Conservation (phyloP, 2,329 filamentous ascomycete species). For the Ascochyta koolunga region DNA sequence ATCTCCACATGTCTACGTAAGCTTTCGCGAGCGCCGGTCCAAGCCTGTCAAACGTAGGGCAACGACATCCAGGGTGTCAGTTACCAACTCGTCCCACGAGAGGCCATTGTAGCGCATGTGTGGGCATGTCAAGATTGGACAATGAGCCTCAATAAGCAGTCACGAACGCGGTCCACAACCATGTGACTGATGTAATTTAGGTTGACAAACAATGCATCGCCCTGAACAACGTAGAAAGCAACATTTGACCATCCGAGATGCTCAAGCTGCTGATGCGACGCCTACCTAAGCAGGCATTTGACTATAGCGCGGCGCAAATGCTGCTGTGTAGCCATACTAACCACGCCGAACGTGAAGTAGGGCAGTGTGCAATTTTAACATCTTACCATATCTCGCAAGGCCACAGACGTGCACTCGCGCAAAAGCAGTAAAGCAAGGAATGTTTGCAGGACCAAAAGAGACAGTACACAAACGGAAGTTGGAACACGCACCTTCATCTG, state of each 20-base stretch:
- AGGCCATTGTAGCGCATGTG: neutral
- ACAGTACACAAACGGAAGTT: slow-evolving; percentile 28
- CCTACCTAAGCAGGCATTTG: slow-evolving; percentile 1
- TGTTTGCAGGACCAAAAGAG: slow-evolving; percentile 14
- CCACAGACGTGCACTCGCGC: neutral
- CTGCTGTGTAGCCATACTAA: neutral
- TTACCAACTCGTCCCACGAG: neutral
- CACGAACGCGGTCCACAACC: neutral
- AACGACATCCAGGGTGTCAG: neutral
- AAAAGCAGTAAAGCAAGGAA: neutral
- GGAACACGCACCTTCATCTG: slow-evolving; percentile 37
- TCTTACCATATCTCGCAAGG: neutral
- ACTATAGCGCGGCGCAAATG: neutral
- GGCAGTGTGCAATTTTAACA: neutral
- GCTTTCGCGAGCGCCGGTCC: neutral
- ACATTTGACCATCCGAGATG: neutral
- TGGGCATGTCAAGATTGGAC: slow-evolving; percentile 1
- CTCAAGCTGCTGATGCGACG: neutral
- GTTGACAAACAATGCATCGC: neutral
- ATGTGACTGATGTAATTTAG: neutral
- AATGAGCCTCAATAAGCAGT: neutral
- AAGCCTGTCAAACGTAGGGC: slow-evolving; percentile 1
- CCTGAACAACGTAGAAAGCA: neutral
- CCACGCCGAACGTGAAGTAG: neutral
- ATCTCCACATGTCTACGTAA: slow-evolving; percentile 14